Conservation (phyloP, 2,329 filamentous ascomycete species). For the Arthrobotrys pseudoclavata region DNA sequence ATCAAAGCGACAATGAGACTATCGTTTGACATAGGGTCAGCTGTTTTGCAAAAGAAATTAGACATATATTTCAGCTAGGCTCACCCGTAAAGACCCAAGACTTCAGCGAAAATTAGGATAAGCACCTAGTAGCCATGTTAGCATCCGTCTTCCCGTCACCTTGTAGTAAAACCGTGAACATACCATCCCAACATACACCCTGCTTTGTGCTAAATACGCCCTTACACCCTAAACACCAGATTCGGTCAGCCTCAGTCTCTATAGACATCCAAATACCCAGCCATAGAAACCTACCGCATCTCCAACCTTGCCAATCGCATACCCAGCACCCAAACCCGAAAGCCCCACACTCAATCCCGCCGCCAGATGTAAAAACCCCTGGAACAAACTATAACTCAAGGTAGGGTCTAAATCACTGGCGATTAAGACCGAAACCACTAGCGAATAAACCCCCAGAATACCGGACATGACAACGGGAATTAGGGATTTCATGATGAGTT, state of each 20-base stretch:
- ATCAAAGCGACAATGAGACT: slow-evolving; percentile 61
- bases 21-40: background rate
- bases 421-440: slow-evolving; percentile 96
- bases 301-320: slow-evolving; percentile 95
- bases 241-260: slow-evolving; percentile 21
- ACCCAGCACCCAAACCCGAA: slow-evolving; percentile 92
- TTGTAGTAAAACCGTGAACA: slow-evolving; percentile 76
- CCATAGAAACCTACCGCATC: slow-evolving; percentile 76
- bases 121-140: slow-evolving; percentile 44
- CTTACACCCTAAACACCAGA: slow-evolving; percentile 75
- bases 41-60: background rate
- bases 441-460: slow-evolving; percentile 97
- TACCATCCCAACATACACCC: slow-evolving; percentile 98
- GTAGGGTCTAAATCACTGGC: slow-evolving; percentile 83
- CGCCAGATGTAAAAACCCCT: slow-evolving; percentile 91
- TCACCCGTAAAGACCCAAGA: slow-evolving; percentile 95
- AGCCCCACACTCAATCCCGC: slow-evolving; percentile 92
- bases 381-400: slow-evolving; percentile 83
- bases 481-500: slow-evolving; percentile 83
- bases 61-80: slow-evolving; percentile 64
- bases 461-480: slow-evolving; percentile 91
- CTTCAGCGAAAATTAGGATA: slow-evolving; percentile 87
- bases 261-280: background rate
- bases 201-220: slow-evolving; percentile 94
- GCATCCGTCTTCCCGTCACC: background rate